Evolutionary conservation across 2,329 filamentous ascomycete species (phyloP), one percentile per base, ranked within the genome.

Genomic region (Botrytis fabae): DNA sequence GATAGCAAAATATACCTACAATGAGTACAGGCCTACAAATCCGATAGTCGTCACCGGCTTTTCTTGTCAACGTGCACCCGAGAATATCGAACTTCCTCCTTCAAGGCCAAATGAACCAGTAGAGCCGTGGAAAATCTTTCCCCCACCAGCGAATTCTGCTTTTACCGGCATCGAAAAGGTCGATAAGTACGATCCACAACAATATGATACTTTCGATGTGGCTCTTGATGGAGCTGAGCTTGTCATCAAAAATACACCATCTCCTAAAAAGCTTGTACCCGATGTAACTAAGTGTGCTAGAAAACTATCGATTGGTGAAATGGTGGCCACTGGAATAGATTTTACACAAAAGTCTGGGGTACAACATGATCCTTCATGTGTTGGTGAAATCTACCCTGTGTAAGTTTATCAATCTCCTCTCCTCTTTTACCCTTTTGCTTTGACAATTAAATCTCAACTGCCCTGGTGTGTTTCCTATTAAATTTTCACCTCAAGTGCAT

Each of bases 181-280:
- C 10, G 51, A 69, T 2, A 44, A 72, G 51, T 72, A 72, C 20
- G 70, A 57, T 61, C 63, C 63, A 32, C 63, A 69, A 44, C 40
- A 32, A 22, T 44, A 61, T 40, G 63, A 72, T 18, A 35, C 42
- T 12, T 69, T 72, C 40, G 63, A 72, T 40, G n/a, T 25, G 18
- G 63, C 63, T 28, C 64, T 72, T 35, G 70, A 72, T 38, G 70
- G 70, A 61, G 70, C 70, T 51, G 40, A 57, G 28, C 70, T 72
- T 38, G 70, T 63, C 16, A 61, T 51, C 2, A 59, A 25, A 35
- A 68, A 72, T 59, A 40, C 35, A 20, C 35, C 44, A 51, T 57
- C 70, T 32, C 62, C 51, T 18, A 20, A 35, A 40, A 46, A 68
- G 38, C 20, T 10, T 32, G 35, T 22, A 25, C 10, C 40, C 44